These are phyloP conservation scores for Cephaloascus fragrans DNA, from an alignment of 805 yeast genomes.

Conservation along the genomic window DNA sequence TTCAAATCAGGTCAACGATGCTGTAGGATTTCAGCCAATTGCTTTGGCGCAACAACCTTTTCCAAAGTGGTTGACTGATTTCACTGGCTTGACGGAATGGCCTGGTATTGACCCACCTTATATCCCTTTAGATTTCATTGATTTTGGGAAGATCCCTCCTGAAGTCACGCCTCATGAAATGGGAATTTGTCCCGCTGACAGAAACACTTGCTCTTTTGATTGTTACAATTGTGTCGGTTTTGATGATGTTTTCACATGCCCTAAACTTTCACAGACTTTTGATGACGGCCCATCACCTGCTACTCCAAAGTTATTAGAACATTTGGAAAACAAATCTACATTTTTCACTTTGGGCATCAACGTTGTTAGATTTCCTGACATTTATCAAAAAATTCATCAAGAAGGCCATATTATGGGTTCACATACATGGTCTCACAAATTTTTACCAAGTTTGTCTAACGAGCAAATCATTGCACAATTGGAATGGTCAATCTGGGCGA, in stretches of 20 bases:
- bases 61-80: conserved; percentile 70
- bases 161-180: conserved; percentile 35
- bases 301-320: conserved; percentile 49
- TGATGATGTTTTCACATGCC: conserved; percentile 74
- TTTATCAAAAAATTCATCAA: conserved; percentile 44
- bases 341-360: conserved; percentile 83
- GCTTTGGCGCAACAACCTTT: conserved; percentile 33
- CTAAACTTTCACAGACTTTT: conserved; percentile 72
- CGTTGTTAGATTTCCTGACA: conserved; percentile 66
- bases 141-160: conserved; percentile 41
- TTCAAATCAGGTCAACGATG: neutral
- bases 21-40: neutral
- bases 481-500: conserved; percentile 96
- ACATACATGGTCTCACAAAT: conserved; percentile 91
- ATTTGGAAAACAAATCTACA: conserved; percentile 50
- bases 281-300: conserved; percentile 90
- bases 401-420: conserved; percentile 76
- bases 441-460: conserved; percentile 67
- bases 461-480: conserved; percentile 82
- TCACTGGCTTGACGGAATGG: conserved; percentile 73
- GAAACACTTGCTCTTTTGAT: conserved; percentile 71
- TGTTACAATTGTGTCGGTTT: conserved; percentile 68
- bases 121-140: conserved; percentile 66
- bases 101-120: conserved; percentile 86
- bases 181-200: conserved; percentile 46